Base-by-base conservation (phyloP, 2,329 filamentous ascomycete genomes). In the Penicillium brevicompactum region DNA sequence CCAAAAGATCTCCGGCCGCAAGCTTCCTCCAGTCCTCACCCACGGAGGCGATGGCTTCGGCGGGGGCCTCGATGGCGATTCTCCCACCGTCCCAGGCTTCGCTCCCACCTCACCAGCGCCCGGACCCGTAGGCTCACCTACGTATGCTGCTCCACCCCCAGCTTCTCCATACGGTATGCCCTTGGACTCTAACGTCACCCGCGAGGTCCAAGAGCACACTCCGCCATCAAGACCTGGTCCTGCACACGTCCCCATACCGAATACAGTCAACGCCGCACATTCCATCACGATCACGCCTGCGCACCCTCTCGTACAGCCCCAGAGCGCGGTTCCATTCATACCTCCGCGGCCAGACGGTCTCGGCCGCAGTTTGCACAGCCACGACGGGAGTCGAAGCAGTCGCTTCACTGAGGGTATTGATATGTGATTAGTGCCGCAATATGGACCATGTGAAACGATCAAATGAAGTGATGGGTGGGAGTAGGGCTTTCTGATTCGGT, bases 1-100 rank as follows among this genome's bases (percentile, higher is more conserved):
- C 58, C 78, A 80, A 56, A 79, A 78, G 59, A 73, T 81, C 22
- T 76, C 77, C 7, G 78, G 78, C 10, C 70, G 78, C 27, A 81
- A 81, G 53, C 74, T 81, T 16, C 70, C 73, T 13, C 75, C 78
- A 2, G 78, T 79, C 3, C 67, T 80, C n/a, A 71, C 71, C 16
- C 74, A 75, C 22, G 77, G 77, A 10, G 78, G 78, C 27, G 77
- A 80, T 58, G 77, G 76, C 1, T 80, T 75, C 59, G 76, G 76
- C 27, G 73, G 74, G 18, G 66, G 67, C 9, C 49, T 70, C 5
- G 69, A 67, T 44, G 68, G 64, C 18, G 65, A 66, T 21, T 72
- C 70, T 9, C 72, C 72, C 11, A 70, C 67, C 11, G 50, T 60
- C 4, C 65, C 67, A 13, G 67, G 58, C 1, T 61, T 67, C 3